Evolutionary conservation across 176 grass and related monocot species (phyloP).

Genomic region (Leersia perrieri): DNA sequence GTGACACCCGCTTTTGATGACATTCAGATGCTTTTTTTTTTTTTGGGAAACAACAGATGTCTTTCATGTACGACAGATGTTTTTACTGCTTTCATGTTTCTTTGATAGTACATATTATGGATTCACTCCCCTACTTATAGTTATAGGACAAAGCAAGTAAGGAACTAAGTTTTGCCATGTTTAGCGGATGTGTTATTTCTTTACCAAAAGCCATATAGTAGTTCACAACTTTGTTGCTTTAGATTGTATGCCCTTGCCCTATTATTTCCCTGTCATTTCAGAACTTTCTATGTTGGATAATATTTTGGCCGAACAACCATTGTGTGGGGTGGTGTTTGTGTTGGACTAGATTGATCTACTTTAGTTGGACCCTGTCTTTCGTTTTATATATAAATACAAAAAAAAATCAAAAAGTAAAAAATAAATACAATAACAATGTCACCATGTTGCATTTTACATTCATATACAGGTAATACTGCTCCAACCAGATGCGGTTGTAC

Average conservation of each 20-base stretch:
- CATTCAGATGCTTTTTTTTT: neutral
- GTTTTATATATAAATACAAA: neutral
- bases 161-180: neutral
- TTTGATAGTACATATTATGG: neutral
- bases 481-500: slow-evolving; percentile 44
- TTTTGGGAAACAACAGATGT: neutral
- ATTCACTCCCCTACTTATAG: neutral
- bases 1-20: neutral
- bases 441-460: neutral
- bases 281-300: neutral
- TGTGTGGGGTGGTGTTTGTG: neutral
- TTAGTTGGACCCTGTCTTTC: neutral
- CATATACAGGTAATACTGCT: neutral
- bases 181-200: neutral
- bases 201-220: neutral
- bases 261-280: too few relatives aligned
- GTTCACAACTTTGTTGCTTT: neutral
- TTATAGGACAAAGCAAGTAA: slow-evolving; percentile 11
- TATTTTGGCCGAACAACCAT: neutral
- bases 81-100: neutral
- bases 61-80: neutral
- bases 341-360: neutral
- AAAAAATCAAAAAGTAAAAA: neutral
- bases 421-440: neutral
- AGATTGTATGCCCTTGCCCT: neutral